Evolutionary conservation across 2,329 filamentous ascomycete species (phyloP), one percentile per base, ranked within the genome.

Genomic region (Laburnicola sp.): DNA sequence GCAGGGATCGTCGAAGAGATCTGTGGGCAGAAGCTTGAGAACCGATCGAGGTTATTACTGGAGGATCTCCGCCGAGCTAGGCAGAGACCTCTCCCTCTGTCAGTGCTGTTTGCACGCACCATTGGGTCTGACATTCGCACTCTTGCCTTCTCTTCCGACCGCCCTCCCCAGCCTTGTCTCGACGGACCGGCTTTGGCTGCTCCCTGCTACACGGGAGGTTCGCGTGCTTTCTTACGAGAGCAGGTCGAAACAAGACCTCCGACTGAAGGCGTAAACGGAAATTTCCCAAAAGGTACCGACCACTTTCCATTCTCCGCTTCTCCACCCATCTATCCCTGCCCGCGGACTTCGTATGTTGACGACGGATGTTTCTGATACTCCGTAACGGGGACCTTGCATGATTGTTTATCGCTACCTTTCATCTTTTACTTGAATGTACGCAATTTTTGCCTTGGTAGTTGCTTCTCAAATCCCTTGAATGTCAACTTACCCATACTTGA

Each of bases 41-140:
- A 60, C 61, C 65, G 68, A 70, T 67, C 66, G 63, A 67, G 60
- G 67, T 71, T 72, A 72, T 71, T 71, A 72, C 67, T 68, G 58
- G 68, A 67, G 58, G 62, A 57, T 66, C 63, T 71, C 70, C 69
- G 65, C 65, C 65, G 61, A 66, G 53, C 63, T 64, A 65, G 56
- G 51, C 60, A 59, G 57, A 53, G 40, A 47, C 50, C 60, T 63
- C 53, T 56, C 54, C 60, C 64, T 60, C 57, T 62, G 63, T 58
- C 60, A 65, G 58, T 60, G 54, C 53, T 61, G 56, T 54, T 63
- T 60, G 50, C 54, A 53, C 52, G 50, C 57, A 43, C 51, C 57
- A 59, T 57, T 59, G 57, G 57, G 46, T 50, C 45, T 35, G 51
- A 51, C 54, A 53, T 57, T 52, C 44, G 44, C 44, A n/a, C 48